Evolutionary conservation across 2,329 filamentous ascomycete genomes (phyloP).

Genomic region (Penicillium sp.): DNA sequence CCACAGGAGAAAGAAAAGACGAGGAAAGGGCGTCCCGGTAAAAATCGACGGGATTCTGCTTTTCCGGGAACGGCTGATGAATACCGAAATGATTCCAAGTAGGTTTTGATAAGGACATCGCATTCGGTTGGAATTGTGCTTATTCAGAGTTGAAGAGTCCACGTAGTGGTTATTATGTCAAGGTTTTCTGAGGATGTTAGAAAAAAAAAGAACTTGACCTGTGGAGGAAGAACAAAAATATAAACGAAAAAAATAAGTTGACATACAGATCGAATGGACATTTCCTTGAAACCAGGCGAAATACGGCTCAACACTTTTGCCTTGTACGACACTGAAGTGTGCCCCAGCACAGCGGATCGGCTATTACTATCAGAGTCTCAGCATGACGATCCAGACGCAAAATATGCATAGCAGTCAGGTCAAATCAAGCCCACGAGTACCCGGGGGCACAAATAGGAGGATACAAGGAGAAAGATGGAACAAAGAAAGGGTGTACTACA

Average conservation of each 20-base stretch:
- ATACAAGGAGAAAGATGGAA: neutral
- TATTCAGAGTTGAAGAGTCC: conserved; percentile 14
- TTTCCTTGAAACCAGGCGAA: conserved; percentile 5
- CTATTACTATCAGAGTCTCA: conserved; percentile 16
- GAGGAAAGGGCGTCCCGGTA: conserved; percentile 27
- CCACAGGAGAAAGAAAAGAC: conserved; percentile 23
- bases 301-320: neutral
- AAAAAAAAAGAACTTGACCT: neutral
- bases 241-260: neutral
- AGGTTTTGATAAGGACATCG: conserved; percentile 41
- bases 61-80: conserved; percentile 33
- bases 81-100: conserved; percentile 34
- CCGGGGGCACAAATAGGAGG: neutral
- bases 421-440: neutral
- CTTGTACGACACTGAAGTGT: conserved; percentile 11
- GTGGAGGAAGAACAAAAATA: neutral
- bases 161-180: conserved; percentile 3
- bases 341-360: conserved; percentile 13
- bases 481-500: neutral
- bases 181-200: conserved; percentile 1
- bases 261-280: conserved; percentile 9
- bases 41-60: conserved; percentile 29
- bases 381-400: conserved; percentile 12
- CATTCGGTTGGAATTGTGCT: conserved; percentile 23
- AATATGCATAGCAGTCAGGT: conserved; percentile 4